Percentiles rank a stretch among this genome's conserved stretches.
Conservation (phyloP, 164 flowering plant genomes). For the Stephania japonica region DNA sequence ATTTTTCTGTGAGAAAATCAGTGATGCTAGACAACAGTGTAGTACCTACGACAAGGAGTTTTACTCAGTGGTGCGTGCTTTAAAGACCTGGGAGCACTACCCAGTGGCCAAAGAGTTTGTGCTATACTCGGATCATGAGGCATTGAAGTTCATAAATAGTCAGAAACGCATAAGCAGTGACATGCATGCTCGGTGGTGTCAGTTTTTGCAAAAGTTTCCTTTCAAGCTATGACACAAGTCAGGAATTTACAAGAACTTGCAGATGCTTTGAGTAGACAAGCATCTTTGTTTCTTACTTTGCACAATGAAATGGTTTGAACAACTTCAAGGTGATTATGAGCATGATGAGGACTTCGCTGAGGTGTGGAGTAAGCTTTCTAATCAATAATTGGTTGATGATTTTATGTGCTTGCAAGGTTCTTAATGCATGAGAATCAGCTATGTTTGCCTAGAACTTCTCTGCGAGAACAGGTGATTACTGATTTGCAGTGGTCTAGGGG, state of each 20-base stretch:
- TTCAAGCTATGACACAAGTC: not conserved
- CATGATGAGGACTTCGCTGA: constrained; percentile 8
- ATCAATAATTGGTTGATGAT: not conserved
- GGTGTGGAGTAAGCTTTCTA: not conserved
- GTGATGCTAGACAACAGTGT: not conserved
- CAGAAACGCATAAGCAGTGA: not conserved
- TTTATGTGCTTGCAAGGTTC: constrained; percentile 5
- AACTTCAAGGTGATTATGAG: constrained; percentile 4
- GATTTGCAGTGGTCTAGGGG: not conserved
- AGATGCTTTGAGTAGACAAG: constrained; percentile 13
- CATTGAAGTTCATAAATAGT: constrained; percentile 7
- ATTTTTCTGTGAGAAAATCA: constrained; percentile 3
- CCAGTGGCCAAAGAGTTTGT: not conserved
- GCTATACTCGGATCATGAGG: constrained; percentile 5
- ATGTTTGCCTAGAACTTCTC: constrained; percentile 9
- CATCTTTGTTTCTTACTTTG: not conserved
- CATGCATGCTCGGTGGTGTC: constrained; percentile 13
- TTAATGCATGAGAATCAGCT: constrained; percentile 1
- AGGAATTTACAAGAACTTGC: not conserved
- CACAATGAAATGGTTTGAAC: constrained; percentile 8
- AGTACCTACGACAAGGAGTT: constrained; percentile 11
- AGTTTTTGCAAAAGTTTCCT: not conserved
- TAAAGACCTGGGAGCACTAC: constrained; percentile 10
- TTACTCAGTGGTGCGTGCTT: too few species aligned
- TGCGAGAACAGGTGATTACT: not conserved